Evolutionary conservation across 2,329 filamentous ascomycete genomes (phyloP).

Genomic region (Penicillium sp.): DNA sequence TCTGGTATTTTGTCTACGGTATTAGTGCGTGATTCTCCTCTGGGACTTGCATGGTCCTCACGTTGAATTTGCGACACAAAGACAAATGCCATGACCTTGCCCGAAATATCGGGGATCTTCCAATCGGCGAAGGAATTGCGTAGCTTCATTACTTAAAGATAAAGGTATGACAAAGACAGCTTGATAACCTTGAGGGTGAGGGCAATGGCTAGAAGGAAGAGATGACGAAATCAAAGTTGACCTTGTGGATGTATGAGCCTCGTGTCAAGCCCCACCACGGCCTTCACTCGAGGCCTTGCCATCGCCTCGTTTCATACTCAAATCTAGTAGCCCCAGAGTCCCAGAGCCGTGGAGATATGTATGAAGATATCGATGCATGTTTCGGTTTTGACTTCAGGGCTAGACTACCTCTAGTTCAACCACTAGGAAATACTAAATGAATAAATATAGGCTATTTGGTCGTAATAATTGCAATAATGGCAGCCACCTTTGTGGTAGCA

Average conservation of each 20-base stretch:
- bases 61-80: neutral
- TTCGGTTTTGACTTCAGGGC: neutral
- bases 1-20: neutral
- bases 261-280: neutral
- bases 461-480: neutral
- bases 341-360: no score
- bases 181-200: no score
- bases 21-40: neutral
- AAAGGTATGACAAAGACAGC: no score
- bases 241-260: no score
- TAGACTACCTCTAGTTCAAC: no score
- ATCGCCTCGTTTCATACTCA: neutral
- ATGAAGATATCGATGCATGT: neutral
- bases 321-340: neutral
- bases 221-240: no score
- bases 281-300: neutral
- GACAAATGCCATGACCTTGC: neutral
- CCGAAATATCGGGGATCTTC: no score
- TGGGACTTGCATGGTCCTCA: neutral
- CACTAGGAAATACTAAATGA: neutral
- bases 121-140: no score
- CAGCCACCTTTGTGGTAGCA: neutral
- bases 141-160: no score
- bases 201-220: no score
- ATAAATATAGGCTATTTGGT: no score